Evolutionary conservation across 2,329 filamentous ascomycete species (phyloP).

Genomic region (Macrophomina pseudophaseolina): DNA sequence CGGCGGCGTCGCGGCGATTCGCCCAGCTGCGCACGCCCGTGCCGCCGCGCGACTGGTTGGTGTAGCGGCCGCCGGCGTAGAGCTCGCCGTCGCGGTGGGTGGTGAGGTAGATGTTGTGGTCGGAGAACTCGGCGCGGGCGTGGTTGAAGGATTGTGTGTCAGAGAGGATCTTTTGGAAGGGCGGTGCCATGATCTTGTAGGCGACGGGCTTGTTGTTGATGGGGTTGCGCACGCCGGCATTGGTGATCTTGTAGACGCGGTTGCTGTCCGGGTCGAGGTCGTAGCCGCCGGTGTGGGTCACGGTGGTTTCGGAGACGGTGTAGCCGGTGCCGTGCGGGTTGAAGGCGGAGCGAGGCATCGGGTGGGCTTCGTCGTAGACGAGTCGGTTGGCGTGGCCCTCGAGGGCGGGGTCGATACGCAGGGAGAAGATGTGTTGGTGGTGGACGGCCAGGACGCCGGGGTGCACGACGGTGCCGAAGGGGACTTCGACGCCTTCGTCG

Average conservation of each 20-base stretch:
- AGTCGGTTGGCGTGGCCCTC: constrained; percentile 54
- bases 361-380: constrained; percentile 59
- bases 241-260: constrained; percentile 57
- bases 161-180: constrained; percentile 58
- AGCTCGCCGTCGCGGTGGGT: constrained; percentile 64
- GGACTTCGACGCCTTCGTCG: constrained; percentile 67
- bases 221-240: constrained; percentile 50
- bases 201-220: constrained; percentile 55
- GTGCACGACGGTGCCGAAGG: constrained; percentile 71
- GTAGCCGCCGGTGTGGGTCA: constrained; percentile 56
- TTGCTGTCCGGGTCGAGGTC: constrained; percentile 53
- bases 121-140: constrained; percentile 64
- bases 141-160: constrained; percentile 60
- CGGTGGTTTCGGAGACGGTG: constrained; percentile 52
- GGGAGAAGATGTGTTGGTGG: constrained; percentile 76
- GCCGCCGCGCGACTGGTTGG: constrained; percentile 63
- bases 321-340: constrained; percentile 63
- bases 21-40: constrained; percentile 56
- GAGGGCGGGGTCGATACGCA: constrained; percentile 55
- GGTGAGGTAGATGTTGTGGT: constrained; percentile 64
- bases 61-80: constrained; percentile 65
- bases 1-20: constrained; percentile 58
- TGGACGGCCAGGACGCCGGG: constrained; percentile 71
- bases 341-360: constrained; percentile 62
- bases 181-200: constrained; percentile 56